A percentile compares a stretch with the other conserved stretches of the same genome.
Evolutionary conservation across 306 rosid genomes (phyloP).

Genomic region (Cicer bijugum): DNA sequence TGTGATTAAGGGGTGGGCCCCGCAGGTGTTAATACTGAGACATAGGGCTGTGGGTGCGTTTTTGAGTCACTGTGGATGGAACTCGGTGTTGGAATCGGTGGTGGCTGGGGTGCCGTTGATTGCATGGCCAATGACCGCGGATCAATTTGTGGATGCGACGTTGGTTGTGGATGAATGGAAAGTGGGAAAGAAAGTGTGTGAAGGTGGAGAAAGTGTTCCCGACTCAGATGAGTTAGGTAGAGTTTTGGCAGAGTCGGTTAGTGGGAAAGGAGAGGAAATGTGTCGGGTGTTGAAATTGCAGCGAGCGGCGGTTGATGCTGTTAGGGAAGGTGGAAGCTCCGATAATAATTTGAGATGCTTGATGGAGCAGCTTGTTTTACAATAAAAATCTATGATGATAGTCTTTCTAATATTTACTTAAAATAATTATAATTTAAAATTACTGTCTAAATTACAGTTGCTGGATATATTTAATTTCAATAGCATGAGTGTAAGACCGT

Average conservation of each 20-base stretch:
- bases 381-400: background rate
- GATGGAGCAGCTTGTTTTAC: background rate
- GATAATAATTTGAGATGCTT: constrained; percentile 34
- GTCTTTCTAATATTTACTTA: no score
- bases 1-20: constrained; percentile 61
- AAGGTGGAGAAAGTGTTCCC: constrained; percentile 42
- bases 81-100: constrained; percentile 55
- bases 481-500: no score
- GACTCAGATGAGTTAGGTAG: constrained; percentile 41
- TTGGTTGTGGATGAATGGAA: constrained; percentile 55
- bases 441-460: no score
- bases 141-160: constrained; percentile 51
- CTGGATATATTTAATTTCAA: no score
- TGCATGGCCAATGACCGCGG: constrained; percentile 59
- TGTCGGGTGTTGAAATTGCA: constrained; percentile 17
- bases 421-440: no score
- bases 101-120: constrained; percentile 49
- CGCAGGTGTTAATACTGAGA: constrained; percentile 50
- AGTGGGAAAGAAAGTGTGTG: constrained; percentile 47
- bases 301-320: constrained; percentile 43
- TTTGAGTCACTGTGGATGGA: constrained; percentile 66
- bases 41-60: constrained; percentile 53
- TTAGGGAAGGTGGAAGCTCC: constrained; percentile 51
- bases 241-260: constrained; percentile 47
- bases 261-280: background rate